Evolutionary conservation across 164 flowering plant species (phyloP).

Genomic region (Annona squamosa): DNA sequence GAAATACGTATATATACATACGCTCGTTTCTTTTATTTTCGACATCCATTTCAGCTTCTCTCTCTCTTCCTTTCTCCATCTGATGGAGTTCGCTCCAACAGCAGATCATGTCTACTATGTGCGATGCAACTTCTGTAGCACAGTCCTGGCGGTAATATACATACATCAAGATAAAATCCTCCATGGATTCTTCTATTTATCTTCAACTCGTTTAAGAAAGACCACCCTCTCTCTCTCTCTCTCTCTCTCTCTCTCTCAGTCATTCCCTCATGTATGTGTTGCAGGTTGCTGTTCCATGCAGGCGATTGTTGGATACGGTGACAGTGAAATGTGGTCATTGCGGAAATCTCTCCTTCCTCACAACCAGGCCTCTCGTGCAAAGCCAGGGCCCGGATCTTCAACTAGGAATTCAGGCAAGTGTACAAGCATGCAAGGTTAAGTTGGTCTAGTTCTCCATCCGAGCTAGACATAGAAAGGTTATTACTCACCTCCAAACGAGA

Average conservation of each 20-base stretch:
- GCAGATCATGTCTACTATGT: conserved; percentile 85
- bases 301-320: conserved; percentile 65
- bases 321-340: conserved; percentile 97
- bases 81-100: conserved; percentile 43
- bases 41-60: not conserved
- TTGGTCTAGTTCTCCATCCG: too few relatives aligned
- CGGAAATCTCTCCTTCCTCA: conserved; percentile 73
- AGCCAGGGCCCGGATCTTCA: conserved; percentile 48
- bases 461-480: too few relatives aligned
- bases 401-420: conserved; percentile 36
- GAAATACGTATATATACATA: too few relatives aligned
- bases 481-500: too few relatives aligned
- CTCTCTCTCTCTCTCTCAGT: not conserved
- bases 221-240: not conserved
- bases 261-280: not conserved
- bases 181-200: not conserved
- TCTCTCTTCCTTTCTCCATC: conserved; percentile 9
- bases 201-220: not conserved
- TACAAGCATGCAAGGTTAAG: too few relatives aligned
- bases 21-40: too few relatives aligned
- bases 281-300: conserved; percentile 89
- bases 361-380: conserved; percentile 61
- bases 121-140: conserved; percentile 92
- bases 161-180: not conserved
- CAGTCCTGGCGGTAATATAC: conserved; percentile 73